Evolutionary conservation across 148 eudicot species (phyloP).

Genomic region (Amaranthus cruentus): DNA sequence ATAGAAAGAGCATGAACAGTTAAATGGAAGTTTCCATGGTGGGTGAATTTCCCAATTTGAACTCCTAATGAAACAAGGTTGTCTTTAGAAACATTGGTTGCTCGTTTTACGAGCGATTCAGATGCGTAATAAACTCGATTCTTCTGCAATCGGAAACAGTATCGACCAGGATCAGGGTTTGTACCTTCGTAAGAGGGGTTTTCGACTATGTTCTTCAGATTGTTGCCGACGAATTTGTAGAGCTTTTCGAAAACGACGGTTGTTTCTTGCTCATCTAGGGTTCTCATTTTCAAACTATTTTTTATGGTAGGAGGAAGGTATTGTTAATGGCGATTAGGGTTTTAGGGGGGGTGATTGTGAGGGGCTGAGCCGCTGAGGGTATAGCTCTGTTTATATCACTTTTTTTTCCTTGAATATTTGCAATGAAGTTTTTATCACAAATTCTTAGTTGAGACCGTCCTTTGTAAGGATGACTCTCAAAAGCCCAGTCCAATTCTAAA

Average conservation of each 20-base stretch:
- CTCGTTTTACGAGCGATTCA: constrained; percentile 71
- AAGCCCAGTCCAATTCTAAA: too few species aligned
- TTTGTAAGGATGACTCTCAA: too few species aligned
- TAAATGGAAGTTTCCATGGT: constrained; percentile 61
- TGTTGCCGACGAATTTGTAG: constrained; percentile 84
- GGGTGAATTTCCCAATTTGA: constrained; percentile 70
- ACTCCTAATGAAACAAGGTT: constrained; percentile 59
- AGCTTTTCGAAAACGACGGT: constrained; percentile 75
- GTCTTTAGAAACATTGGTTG: constrained; percentile 71
- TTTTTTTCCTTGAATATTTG: too few species aligned
- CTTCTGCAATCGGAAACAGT: constrained; percentile 83
- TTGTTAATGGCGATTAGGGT: too few species aligned
- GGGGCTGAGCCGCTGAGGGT: too few species aligned
- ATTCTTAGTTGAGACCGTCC: too few species aligned
- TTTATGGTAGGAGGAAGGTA: too few species aligned
- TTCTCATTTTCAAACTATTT: constrained; percentile 43
- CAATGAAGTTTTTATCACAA: too few species aligned
- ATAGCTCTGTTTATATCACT: too few species aligned
- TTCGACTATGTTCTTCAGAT: constrained; percentile 79
- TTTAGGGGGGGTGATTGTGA: too few species aligned
- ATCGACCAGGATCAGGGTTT: constrained; percentile 55
- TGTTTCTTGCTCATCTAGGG: constrained; percentile 85
- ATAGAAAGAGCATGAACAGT: constrained; percentile 54
- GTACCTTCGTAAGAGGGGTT: constrained; percentile 75
- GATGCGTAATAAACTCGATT: constrained; percentile 68